These are phyloP conservation scores for Ganoderma resinaceum DNA, from an alignment of 1,284 basidiomycete species.

Conservation along the genomic window DNA sequence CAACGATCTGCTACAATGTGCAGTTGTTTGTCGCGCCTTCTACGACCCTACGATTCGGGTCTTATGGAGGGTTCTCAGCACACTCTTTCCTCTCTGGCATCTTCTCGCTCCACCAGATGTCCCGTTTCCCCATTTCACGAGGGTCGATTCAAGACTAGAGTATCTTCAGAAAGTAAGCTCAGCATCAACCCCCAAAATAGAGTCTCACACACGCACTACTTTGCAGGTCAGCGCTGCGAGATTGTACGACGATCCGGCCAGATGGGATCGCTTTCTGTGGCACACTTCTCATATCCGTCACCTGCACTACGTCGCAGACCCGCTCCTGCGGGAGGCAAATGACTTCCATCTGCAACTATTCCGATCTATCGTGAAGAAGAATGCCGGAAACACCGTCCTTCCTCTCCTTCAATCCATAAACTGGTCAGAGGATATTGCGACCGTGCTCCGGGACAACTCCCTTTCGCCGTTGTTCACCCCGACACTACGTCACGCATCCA, in stretches of 20 bases:
- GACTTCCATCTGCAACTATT: background rate
- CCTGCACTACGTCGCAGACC: background rate
- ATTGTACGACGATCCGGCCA: background rate
- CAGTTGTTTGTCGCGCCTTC: background rate
- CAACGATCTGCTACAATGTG: background rate
- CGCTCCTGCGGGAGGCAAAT: background rate
- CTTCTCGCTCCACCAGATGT: background rate
- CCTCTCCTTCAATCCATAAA: background rate
- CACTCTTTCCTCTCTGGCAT: background rate
- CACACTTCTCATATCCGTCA: background rate
- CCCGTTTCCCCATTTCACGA: background rate
- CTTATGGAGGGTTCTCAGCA: background rate
- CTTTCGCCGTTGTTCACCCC: background rate
- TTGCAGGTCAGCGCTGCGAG: background rate
- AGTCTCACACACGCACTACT: background rate
- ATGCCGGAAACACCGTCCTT: background rate
- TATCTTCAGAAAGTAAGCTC: background rate
- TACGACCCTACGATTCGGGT: background rate
- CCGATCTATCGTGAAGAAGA: background rate
- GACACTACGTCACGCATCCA: background rate
- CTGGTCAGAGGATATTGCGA: background rate
- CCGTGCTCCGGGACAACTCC: background rate
- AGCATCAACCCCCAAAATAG: background rate
- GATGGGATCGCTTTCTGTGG: conserved; percentile 1
- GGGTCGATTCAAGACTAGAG: background rate